phyloP scores from a whole-genome alignment of 192 early-diverging fungal genomes.

The Phycomyces nitens region DNA sequence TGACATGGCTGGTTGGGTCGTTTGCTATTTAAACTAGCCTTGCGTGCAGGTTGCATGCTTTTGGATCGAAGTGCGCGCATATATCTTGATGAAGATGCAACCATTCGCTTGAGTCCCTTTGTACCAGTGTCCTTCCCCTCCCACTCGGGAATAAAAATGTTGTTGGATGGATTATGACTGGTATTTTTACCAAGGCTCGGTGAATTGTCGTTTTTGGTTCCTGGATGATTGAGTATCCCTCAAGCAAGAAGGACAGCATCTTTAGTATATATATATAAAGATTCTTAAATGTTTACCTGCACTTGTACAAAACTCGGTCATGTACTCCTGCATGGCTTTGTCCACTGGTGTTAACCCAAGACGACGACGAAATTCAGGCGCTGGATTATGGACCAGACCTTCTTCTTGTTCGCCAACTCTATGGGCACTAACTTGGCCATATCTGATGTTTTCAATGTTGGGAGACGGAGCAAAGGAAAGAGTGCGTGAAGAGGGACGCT shows the following conservation, averaged over 20 bases:
- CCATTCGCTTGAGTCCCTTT: conserved; percentile 6
- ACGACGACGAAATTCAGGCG: neutral
- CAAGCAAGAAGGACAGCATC: neutral
- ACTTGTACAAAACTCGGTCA: neutral
- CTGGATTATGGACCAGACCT: conserved; percentile 3
- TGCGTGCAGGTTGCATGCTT: conserved; percentile 2
- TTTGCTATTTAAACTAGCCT: no score
- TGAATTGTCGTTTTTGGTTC: neutral
- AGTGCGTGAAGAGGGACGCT: no score
- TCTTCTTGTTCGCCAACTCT: neutral
- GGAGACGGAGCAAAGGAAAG: no score
- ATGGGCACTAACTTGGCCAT: no score
- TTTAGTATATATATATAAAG: neutral
- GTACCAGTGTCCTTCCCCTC: neutral
- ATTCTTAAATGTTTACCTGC: neutral
- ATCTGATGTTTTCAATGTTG: no score
- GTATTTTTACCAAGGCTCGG: neutral
- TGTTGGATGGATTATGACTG: neutral
- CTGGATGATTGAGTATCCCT: neutral
- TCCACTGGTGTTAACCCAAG: neutral
- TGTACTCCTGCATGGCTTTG: neutral
- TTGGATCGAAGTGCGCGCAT: neutral
- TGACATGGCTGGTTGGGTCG: neutral
- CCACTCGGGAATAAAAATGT: neutral
- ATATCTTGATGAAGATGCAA: conserved; percentile 12